Base-by-base conservation (phyloP, 116 monocot genomes). In the Dioscorea cayenensis region DNA sequence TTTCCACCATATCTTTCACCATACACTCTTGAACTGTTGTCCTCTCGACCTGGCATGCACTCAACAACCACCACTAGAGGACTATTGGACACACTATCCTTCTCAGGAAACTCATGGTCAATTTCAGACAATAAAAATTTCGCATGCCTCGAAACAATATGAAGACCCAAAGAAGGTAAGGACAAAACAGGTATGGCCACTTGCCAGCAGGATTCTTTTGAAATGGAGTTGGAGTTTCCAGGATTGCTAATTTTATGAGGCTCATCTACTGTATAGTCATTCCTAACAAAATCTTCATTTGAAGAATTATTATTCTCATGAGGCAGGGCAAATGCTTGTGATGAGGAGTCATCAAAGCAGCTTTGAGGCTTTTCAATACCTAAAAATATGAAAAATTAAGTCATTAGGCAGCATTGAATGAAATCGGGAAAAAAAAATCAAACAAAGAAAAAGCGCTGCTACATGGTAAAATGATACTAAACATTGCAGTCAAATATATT, bases 141-240 rank as follows among this genome's bases (percentile, higher is more conserved):
- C 17, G 71, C n/a, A 66, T 85, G 81, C 58, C 60, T 79, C 38
- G 73, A 80, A 3, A 83, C 66, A 83, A 71, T 75, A 67, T 69
- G 74, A 32, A 80, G 28, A 73, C 55, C 75, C 35, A 79, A 74
- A 76, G 78, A 85, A 71, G 80, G 78, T 58, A 78, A 68, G 18
- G 71, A 61, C 13, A 55, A 67, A 73, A 29, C 11, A 32, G 32
- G 36, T 32, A 23, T 36, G 16, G 7, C 29, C 28, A 8, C 32
- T 63, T 71, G 67, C 49, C 38, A 29, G 63, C 29, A 65, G 52
- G 76, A 60, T 64, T 74, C 64, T 28, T 66, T 65, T 20, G 10
- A 55, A 35, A 63, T 73, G 60, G 36, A 73, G 72, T 32, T 64
- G 61, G 48, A 71, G 20, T 64, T 67, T 60, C 73, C 68, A 74